phyloP scores from a whole-genome alignment of 192 early-diverging fungal species.

The Entomortierella lignicola region DNA sequence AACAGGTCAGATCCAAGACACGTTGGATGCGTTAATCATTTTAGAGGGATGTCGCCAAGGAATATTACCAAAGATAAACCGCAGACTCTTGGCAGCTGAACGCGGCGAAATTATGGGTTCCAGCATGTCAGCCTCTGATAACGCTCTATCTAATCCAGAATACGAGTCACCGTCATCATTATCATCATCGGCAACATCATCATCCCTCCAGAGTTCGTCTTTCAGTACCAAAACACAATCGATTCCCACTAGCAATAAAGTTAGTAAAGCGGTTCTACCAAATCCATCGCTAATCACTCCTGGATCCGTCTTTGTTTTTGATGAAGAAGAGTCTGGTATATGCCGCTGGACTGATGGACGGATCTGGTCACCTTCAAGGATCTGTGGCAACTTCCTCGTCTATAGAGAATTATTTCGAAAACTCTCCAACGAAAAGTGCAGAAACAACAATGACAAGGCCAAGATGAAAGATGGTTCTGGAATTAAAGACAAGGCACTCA shows the following conservation, averaged over 20 bases:
- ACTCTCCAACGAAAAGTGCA: constrained; percentile 31
- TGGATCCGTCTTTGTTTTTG: constrained; percentile 53
- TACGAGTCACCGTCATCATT: neutral
- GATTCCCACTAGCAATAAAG: no score
- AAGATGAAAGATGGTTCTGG: constrained; percentile 27
- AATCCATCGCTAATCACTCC: constrained; percentile 25
- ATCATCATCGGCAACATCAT: neutral
- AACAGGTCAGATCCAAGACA: constrained; percentile 35
- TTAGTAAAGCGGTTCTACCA: neutral
- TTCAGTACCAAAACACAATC: neutral
- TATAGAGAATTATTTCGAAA: constrained; percentile 51
- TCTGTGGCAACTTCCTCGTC: constrained; percentile 53
- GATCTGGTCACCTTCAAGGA: constrained; percentile 54
- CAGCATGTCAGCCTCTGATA: neutral
- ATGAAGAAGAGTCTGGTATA: constrained; percentile 52
- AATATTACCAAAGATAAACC: constrained; percentile 32
- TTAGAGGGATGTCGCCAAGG: constrained; percentile 54
- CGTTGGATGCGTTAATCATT: constrained; percentile 37
- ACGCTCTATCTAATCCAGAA: neutral
- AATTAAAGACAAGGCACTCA: constrained; percentile 27
- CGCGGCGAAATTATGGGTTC: neutral
- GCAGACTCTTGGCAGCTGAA: constrained; percentile 42
- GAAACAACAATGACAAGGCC: constrained; percentile 19
- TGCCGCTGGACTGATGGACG: constrained; percentile 57
- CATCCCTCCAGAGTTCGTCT: neutral